Conservation (phyloP, 1,139 yeast genomes). For the Saccharomyces hybrid region DNA sequence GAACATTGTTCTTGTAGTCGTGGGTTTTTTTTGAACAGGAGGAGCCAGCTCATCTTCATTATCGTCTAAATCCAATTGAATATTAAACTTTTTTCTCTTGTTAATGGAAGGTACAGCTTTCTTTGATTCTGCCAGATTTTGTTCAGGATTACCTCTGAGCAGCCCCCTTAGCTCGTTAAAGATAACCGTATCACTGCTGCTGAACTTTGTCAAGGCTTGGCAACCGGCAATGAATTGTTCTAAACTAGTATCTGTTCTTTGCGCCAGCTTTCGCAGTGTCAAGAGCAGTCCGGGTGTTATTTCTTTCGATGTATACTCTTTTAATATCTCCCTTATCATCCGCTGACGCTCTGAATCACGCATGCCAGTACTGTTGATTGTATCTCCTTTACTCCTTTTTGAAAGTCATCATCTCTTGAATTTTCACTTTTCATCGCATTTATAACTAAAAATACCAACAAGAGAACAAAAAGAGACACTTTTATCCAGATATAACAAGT, state of each 20-base stretch:
- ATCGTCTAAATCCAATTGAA: background rate
- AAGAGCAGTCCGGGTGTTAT: background rate
- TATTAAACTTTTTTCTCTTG: background rate
- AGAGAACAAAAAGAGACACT: background rate
- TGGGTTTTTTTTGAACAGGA: conserved; percentile 13
- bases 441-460: background rate
- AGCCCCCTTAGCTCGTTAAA: background rate
- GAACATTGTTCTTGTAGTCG: background rate
- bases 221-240: background rate
- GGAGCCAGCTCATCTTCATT: conserved; percentile 11
- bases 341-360: background rate
- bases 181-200: background rate
- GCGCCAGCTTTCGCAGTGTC: background rate
- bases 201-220: background rate
- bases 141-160: background rate
- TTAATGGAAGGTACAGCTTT: background rate
- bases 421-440: background rate
- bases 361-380: background rate
- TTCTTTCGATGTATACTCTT: background rate
- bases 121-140: background rate
- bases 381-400: background rate
- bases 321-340: background rate
- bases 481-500: background rate
- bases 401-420: background rate
- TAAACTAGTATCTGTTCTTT: background rate